phyloP scores from a whole-genome alignment of 345 rosid genomes.

The Aquilaria yunnanensis region DNA sequence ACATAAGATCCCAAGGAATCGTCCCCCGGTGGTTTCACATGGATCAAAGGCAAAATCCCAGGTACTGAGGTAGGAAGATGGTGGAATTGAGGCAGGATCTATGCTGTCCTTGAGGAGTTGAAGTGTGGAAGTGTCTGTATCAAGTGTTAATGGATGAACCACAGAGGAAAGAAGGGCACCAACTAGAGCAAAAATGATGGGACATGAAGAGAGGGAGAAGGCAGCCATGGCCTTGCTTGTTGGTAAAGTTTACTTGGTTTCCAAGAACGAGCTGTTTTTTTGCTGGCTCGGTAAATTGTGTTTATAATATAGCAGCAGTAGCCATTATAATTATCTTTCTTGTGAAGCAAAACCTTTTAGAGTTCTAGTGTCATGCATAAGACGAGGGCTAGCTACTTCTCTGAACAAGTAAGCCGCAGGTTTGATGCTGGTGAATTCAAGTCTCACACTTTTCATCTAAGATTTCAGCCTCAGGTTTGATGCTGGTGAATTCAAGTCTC shows the following conservation, averaged over 20 bases:
- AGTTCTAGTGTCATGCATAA: too few species aligned
- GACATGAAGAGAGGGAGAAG: background rate
- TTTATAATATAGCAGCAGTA: background rate
- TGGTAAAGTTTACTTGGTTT: slow-evolving; percentile 1
- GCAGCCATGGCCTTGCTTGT: background rate
- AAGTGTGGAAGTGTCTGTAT: slow-evolving; percentile 35
- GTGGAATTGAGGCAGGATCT: slow-evolving; percentile 40
- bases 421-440: too few species aligned
- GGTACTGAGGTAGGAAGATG: slow-evolving; percentile 36
- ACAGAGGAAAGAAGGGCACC: background rate
- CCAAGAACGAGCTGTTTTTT: background rate
- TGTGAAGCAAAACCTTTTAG: too few species aligned
- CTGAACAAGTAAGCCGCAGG: too few species aligned
- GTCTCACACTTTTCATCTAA: too few species aligned
- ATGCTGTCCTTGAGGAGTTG: slow-evolving; percentile 26
- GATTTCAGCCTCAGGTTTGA: too few species aligned
- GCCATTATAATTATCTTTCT: too few species aligned
- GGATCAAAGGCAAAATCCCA: slow-evolving; percentile 60
- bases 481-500: too few species aligned
- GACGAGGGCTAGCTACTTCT: too few species aligned
- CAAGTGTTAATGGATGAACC: slow-evolving; percentile 16
- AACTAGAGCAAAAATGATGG: slow-evolving; percentile 3
- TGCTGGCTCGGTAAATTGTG: background rate
- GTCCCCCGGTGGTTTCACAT: slow-evolving; percentile 29
- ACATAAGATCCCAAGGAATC: slow-evolving; percentile 49